Evolutionary conservation across 2,329 filamentous ascomycete genomes (phyloP).

Genomic region (Pseudogymnoascus pannorum): DNA sequence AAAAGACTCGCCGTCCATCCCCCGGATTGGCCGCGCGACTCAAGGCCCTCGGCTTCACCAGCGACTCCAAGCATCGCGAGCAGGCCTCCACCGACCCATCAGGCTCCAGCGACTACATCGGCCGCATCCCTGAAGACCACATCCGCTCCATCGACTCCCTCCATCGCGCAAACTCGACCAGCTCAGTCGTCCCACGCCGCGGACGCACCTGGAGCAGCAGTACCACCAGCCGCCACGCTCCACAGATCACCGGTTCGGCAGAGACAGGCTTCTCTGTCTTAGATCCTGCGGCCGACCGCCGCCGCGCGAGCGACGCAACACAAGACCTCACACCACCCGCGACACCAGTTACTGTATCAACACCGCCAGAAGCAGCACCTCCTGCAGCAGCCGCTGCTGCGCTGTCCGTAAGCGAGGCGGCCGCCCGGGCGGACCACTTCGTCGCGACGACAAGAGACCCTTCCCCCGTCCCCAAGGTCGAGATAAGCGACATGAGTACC

Average conservation of each 20-base stretch:
- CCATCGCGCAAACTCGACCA: slow-evolving; percentile 48
- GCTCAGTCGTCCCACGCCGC: slow-evolving; percentile 49
- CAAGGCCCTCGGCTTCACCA: slow-evolving; percentile 56
- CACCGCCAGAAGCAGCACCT: no score
- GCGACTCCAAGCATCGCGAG: slow-evolving; percentile 18
- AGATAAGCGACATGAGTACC: slow-evolving; percentile 21
- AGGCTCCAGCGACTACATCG: slow-evolving; percentile 45
- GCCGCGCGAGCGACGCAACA: background rate
- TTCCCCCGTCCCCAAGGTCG: background rate
- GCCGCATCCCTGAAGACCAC: slow-evolving; percentile 63
- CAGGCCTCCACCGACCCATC: slow-evolving; percentile 15
- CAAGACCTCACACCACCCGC: background rate
- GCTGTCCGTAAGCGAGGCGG: background rate
- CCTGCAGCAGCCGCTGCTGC: no score
- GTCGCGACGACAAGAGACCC: background rate
- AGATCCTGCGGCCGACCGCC: slow-evolving; percentile 13
- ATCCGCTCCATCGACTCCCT: slow-evolving; percentile 62
- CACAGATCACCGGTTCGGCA: slow-evolving; percentile 25
- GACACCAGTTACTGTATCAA: background rate
- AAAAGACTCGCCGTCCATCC: slow-evolving; percentile 47
- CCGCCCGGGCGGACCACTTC: background rate
- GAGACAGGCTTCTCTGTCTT: background rate
- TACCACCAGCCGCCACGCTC: slow-evolving; percentile 16
- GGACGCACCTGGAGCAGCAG: slow-evolving; percentile 64
- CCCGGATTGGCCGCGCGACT: slow-evolving; percentile 58